Conservation (phyloP, 2,329 filamentous ascomycete species). For the Tolypocladium cylindrosporum region DNA sequence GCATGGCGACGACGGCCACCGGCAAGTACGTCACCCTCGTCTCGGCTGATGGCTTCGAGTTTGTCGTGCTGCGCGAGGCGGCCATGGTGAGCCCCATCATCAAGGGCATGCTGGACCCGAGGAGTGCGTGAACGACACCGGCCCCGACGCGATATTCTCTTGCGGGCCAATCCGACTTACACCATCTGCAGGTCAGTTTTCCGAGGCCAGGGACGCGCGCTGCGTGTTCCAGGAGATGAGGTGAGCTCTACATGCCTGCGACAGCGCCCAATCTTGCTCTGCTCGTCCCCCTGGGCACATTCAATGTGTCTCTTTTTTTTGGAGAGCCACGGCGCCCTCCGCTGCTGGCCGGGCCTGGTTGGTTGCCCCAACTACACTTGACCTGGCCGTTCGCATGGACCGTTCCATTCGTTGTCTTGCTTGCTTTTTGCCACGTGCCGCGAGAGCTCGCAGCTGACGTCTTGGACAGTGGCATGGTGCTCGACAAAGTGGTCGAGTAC, state of each 20-base stretch:
- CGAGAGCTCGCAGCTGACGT: slow-evolving; percentile 5
- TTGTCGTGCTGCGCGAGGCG: slow-evolving; percentile 62
- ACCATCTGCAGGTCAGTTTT: slow-evolving; percentile 44
- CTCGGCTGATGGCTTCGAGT: slow-evolving; percentile 67
- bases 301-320: slow-evolving; percentile 14
- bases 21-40: slow-evolving; percentile 70
- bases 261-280: neutral
- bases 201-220: slow-evolving; percentile 53
- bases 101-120: slow-evolving; percentile 63
- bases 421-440: neutral
- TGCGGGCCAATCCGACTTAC: slow-evolving; percentile 1
- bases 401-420: slow-evolving; percentile 5
- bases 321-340: slow-evolving; percentile 30
- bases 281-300: neutral
- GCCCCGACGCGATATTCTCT: neutral
- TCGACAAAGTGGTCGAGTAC: slow-evolving; percentile 76
- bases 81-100: slow-evolving; percentile 61
- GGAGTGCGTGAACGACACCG: slow-evolving; percentile 35
- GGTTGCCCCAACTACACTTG: slow-evolving; percentile 52
- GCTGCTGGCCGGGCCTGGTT: slow-evolving; percentile 30
- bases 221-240: slow-evolving; percentile 65
- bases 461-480: slow-evolving; percentile 51
- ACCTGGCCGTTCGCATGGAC: slow-evolving; percentile 35
- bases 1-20: slow-evolving; percentile 12
- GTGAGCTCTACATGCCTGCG: slow-evolving; percentile 35